phyloP scores from a whole-genome alignment of 768 basidiomycete species.

The Amanita pseudoporphyria region DNA sequence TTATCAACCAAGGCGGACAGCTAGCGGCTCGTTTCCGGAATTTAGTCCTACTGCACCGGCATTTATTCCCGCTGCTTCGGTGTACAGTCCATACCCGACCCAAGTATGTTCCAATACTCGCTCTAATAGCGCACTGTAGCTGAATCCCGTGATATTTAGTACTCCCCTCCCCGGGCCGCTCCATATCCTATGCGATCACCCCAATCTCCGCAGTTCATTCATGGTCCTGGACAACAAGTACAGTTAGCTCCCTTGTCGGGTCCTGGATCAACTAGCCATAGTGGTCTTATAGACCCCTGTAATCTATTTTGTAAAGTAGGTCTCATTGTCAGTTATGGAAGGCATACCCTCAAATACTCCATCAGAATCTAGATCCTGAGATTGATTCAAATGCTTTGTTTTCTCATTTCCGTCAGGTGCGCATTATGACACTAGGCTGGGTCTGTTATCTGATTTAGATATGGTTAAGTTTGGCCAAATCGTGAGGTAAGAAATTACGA shows the following conservation, averaged over 20 bases:
- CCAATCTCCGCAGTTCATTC: slow-evolving; percentile 50
- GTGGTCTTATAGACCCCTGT: slow-evolving; percentile 84
- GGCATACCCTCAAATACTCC: slow-evolving; percentile 2
- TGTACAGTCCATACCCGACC: slow-evolving; percentile 48
- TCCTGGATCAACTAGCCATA: slow-evolving; percentile 75
- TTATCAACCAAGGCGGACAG: slow-evolving; percentile 56
- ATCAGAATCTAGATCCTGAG: slow-evolving; percentile 73
- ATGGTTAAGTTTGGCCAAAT: slow-evolving; percentile 70
- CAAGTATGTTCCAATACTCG: slow-evolving; percentile 30
- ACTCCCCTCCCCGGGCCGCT: slow-evolving; percentile 58
- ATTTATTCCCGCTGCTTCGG: slow-evolving; percentile 65
- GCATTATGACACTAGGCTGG: slow-evolving; percentile 11
- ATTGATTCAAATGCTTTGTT: slow-evolving; percentile 84
- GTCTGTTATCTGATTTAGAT: slow-evolving; percentile 12
- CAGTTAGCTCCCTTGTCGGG: slow-evolving; percentile 68
- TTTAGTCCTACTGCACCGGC: slow-evolving; percentile 68
- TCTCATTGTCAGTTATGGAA: neutral
- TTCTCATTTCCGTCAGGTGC: slow-evolving; percentile 71
- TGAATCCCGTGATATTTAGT: slow-evolving; percentile 23
- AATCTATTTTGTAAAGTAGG: slow-evolving; percentile 82
- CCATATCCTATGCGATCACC: slow-evolving; percentile 38
- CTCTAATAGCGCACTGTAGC: neutral
- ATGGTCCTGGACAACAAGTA: slow-evolving; percentile 87
- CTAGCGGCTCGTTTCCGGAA: slow-evolving; percentile 41
- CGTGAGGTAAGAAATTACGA: slow-evolving; percentile 48